Conservation (phyloP, 129 eudicot species). For the Rutidosis leptorrhynchoides region DNA sequence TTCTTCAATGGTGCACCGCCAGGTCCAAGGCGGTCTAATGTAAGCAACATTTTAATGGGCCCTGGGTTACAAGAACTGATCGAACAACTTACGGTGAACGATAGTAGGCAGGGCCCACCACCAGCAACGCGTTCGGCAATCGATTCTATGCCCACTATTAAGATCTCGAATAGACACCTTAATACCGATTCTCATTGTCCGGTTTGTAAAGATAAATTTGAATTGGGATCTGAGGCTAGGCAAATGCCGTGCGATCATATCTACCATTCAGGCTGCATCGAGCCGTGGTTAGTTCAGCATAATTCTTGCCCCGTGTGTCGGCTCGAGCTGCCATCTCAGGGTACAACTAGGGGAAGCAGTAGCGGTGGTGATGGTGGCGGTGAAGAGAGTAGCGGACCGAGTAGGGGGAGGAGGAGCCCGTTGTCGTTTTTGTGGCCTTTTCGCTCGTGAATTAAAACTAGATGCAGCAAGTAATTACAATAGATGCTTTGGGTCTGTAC, state of each 20-base stretch:
- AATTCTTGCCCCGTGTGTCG: constrained; percentile 97
- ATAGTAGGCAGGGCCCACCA: constrained; percentile 70
- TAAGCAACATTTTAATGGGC: constrained; percentile 53
- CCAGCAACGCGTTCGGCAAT: constrained; percentile 89
- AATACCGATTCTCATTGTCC: constrained; percentile 89
- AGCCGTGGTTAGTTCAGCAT: constrained; percentile 91
- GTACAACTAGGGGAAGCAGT: constrained; percentile 38
- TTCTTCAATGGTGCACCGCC: constrained; percentile 47
- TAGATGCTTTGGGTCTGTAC: constrained; percentile 8
- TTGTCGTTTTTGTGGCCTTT: constrained; percentile 80
- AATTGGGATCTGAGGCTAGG: constrained; percentile 76
- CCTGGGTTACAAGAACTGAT: constrained; percentile 70
- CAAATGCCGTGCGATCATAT: constrained; percentile 88
- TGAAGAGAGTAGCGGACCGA: constrained; percentile 34
- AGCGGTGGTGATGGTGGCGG: constrained; percentile 29
- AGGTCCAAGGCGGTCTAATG: constrained; percentile 52
- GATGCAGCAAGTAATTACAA: background rate
- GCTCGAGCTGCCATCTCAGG: constrained; percentile 64
- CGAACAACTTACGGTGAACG: constrained; percentile 60
- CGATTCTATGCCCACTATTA: constrained; percentile 86
- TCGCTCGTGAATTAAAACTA: constrained; percentile 44
- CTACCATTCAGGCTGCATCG: constrained; percentile 84
- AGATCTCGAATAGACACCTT: constrained; percentile 66
- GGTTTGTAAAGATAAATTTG: constrained; percentile 83
- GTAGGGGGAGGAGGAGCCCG: constrained; percentile 65